Conservation (phyloP, 75 land plant species). For the Selaginella tamariscina region DNA sequence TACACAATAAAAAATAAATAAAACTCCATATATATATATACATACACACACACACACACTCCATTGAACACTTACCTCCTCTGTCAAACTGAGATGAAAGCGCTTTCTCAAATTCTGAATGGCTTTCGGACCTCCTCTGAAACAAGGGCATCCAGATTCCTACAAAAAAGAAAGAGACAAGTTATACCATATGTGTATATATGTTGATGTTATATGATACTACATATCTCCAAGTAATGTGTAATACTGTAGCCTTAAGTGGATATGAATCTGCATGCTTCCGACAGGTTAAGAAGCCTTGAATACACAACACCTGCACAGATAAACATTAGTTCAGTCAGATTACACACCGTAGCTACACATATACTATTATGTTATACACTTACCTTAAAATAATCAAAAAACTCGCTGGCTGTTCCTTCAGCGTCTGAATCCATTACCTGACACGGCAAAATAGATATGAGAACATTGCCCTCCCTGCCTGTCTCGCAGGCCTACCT, state of each 20-base stretch:
- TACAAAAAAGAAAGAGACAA: slow-evolving; percentile 25
- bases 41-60: too few relatives aligned
- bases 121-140: slow-evolving; percentile 89
- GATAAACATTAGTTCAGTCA: too few relatives aligned
- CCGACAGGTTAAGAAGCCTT: slow-evolving; percentile 95
- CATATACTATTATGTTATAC: too few relatives aligned
- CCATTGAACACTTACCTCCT: slow-evolving; percentile 46
- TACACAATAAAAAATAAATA: not conserved
- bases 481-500: too few relatives aligned
- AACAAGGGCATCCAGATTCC: slow-evolving; percentile 99
- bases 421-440: slow-evolving; percentile 99
- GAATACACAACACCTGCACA: slow-evolving; percentile 86
- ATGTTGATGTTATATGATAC: too few relatives aligned
- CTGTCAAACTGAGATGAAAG: slow-evolving; percentile 88
- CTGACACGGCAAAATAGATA: slow-evolving; percentile 21
- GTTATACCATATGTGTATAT: too few relatives aligned
- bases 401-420: slow-evolving; percentile 94
- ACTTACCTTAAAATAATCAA: slow-evolving; percentile 91
- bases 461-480: too few relatives aligned
- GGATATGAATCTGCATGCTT: slow-evolving; percentile 99
- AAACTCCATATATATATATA: too few relatives aligned
- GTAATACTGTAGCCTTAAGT: slow-evolving; percentile 80
- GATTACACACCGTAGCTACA: too few relatives aligned
- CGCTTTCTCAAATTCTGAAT: slow-evolving; percentile 92
- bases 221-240: too few relatives aligned